Percentiles rank a stretch among this genome's conserved stretches.
phyloP scores from a whole-genome alignment of 2,329 filamentous ascomycete genomes.

The Microcyclospora tardicrescens region DNA sequence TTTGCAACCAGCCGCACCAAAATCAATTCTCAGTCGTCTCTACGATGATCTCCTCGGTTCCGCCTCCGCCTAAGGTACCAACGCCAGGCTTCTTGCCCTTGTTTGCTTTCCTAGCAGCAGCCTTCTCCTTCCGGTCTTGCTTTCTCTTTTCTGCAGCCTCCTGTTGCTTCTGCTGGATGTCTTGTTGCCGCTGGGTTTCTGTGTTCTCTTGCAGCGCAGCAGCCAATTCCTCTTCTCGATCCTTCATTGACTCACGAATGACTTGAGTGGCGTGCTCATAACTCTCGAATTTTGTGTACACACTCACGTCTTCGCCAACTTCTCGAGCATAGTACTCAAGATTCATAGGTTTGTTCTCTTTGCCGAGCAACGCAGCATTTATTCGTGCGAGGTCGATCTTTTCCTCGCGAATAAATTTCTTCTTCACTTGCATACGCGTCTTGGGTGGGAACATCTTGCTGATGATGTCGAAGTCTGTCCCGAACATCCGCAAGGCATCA shows the following conservation, averaged over 20 bases:
- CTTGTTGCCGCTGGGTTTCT: slow-evolving; percentile 21
- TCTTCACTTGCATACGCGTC: slow-evolving; percentile 61
- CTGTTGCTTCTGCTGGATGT: slow-evolving; percentile 19
- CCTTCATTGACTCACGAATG: slow-evolving; percentile 18
- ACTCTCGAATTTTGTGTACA: slow-evolving; percentile 25
- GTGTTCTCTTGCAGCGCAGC: slow-evolving; percentile 23
- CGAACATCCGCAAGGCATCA: slow-evolving; percentile 59
- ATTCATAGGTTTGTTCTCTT: slow-evolving; percentile 25
- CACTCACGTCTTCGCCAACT: slow-evolving; percentile 24
- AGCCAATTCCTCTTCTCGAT: slow-evolving; percentile 22
- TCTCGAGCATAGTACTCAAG: slow-evolving; percentile 28
- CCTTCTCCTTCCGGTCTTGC: slow-evolving; percentile 19
- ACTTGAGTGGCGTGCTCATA: slow-evolving; percentile 23
- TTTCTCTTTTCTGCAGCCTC: slow-evolving; percentile 17
- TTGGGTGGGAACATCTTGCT: slow-evolving; percentile 60
- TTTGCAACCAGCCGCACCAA: no score
- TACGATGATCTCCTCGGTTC: background rate
- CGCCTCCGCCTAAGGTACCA: background rate
- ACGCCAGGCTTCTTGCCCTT: background rate
- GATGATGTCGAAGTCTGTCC: slow-evolving; percentile 74
- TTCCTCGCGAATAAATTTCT: slow-evolving; percentile 74
- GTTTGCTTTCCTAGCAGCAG: slow-evolving; percentile 9
- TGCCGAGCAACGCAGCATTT: slow-evolving; percentile 44
- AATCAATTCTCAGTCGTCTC: no score
- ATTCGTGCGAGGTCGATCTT: slow-evolving; percentile 50